Conservation (phyloP, 495 filamentous ascomycete genomes). For the Hyaloscypha bicolor region DNA sequence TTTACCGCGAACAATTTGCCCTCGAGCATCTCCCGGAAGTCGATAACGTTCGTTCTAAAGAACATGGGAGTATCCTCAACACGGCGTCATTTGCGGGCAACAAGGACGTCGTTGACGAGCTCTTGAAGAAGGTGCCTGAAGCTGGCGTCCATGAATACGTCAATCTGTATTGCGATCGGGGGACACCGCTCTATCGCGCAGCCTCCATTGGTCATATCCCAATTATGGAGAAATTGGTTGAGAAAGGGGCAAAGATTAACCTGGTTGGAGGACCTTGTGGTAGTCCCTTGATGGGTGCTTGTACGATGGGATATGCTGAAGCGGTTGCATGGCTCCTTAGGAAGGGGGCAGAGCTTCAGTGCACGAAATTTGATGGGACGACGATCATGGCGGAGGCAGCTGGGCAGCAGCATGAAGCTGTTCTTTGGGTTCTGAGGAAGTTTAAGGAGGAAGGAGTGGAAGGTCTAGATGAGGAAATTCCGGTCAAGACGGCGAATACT, state of each 20-base stretch:
- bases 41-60: not conserved
- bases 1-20: not conserved
- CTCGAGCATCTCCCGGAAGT: not conserved
- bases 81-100: not conserved
- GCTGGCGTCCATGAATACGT: not conserved
- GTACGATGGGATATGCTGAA: not conserved
- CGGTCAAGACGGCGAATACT: not conserved
- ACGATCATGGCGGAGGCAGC: not conserved
- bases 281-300: not conserved
- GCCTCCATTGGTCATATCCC: not conserved
- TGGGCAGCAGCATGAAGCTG: not conserved
- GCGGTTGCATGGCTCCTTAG: not conserved
- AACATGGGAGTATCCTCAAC: not conserved
- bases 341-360: slow-evolving; percentile 4
- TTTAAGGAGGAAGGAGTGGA: not conserved
- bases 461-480: slow-evolving; percentile 1
- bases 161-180: not conserved
- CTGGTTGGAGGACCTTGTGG: slow-evolving; percentile 1
- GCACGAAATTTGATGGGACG: slow-evolving; percentile 4
- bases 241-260: not conserved
- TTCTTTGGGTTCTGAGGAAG: not conserved
- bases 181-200: not conserved
- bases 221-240: slow-evolving; percentile 4
- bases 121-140: not conserved
- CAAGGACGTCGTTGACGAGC: not conserved